These are phyloP conservation scores for Mycena alexandri DNA, from an alignment of 768 basidiomycete species.

Conservation along the genomic window DNA sequence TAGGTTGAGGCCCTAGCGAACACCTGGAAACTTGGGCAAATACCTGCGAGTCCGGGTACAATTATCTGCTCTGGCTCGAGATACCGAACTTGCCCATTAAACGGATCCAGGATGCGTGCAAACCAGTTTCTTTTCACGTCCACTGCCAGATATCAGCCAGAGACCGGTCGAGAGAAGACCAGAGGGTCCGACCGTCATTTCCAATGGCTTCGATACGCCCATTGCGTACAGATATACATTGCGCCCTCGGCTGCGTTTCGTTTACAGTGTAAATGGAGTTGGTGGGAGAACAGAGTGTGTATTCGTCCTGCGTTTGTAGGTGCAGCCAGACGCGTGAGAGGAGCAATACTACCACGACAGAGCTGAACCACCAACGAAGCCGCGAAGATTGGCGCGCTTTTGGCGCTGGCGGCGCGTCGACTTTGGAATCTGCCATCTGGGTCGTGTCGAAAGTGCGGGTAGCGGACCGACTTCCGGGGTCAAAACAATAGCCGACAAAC, in stretches of 20 bases:
- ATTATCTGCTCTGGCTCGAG: conserved; percentile 57
- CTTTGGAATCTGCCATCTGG: conserved; percentile 9
- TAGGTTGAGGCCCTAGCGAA: conserved; percentile 6
- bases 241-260: conserved; percentile 58
- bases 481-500: background rate
- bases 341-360: conserved; percentile 11
- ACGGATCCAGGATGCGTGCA: conserved; percentile 12
- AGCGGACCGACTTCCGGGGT: background rate
- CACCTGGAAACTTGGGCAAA: conserved; percentile 37
- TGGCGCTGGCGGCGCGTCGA: background rate
- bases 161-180: background rate
- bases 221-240: conserved; percentile 71
- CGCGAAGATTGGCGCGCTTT: conserved; percentile 28
- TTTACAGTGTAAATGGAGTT: conserved; percentile 81
- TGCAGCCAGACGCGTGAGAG: conserved; percentile 25
- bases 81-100: conserved; percentile 25
- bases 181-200: conserved; percentile 52
- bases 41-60: conserved; percentile 83
- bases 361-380: conserved; percentile 16
- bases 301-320: conserved; percentile 43
- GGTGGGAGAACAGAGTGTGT: conserved; percentile 69
- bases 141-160: conserved; percentile 17
- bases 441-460: background rate
- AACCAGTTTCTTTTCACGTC: conserved; percentile 14
- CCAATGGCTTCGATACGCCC: conserved; percentile 64